phyloP scores from a whole-genome alignment of 192 early-diverging fungal species.

The Haplosporangium gracile region DNA sequence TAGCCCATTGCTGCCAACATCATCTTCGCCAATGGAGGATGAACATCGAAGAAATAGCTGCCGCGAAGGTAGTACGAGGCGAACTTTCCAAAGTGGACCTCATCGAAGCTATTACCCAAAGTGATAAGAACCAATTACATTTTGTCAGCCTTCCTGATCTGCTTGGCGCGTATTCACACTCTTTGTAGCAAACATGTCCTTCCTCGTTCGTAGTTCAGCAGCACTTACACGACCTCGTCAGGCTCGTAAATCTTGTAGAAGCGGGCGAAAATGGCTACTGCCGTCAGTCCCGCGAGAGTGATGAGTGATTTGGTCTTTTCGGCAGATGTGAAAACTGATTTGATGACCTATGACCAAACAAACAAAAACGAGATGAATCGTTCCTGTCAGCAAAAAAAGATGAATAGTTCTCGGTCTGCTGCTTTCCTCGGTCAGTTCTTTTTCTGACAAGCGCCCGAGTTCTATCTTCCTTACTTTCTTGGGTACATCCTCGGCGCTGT shows the following conservation, averaged over 20 bases:
- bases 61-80: slow-evolving; percentile 91
- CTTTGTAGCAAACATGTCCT: background rate
- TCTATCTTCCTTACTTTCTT: slow-evolving; percentile 16
- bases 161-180: background rate
- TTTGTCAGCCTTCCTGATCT: background rate
- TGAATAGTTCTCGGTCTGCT: background rate
- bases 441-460: background rate
- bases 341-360: slow-evolving; percentile 16
- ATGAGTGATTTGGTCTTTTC: slow-evolving; percentile 31
- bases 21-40: slow-evolving; percentile 96
- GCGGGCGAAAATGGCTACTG: slow-evolving; percentile 70
- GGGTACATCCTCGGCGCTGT: background rate
- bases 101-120: slow-evolving; percentile 82
- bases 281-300: slow-evolving; percentile 44
- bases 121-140: background rate
- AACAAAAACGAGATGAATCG: background rate
- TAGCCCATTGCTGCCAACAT: slow-evolving; percentile 87
- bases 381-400: background rate
- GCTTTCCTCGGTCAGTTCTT: background rate
- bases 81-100: slow-evolving; percentile 99
- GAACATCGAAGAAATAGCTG: slow-evolving; percentile 97
- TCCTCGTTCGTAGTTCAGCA: background rate
- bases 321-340: slow-evolving; percentile 22
- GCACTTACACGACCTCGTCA: slow-evolving; percentile 77
- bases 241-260: slow-evolving; percentile 81